phyloP scores from a whole-genome alignment of 371 early-diverging fungal species.

The Blakeslea trispora region DNA sequence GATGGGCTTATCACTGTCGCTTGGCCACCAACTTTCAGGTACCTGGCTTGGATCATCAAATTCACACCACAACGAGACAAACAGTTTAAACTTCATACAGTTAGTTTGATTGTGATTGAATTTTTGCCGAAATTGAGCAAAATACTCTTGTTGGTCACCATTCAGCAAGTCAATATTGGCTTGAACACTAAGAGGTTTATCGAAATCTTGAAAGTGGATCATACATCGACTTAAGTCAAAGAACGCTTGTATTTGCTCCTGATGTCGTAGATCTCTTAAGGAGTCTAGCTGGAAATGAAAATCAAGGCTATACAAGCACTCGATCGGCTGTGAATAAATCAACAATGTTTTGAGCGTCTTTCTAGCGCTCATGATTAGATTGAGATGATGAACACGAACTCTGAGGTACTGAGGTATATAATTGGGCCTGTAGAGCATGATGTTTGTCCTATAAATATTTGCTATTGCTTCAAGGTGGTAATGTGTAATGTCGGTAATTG shows the following conservation, averaged over 20 bases:
- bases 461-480: neutral
- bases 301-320: conserved; percentile 3
- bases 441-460: neutral
- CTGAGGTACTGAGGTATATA: conserved; percentile 8
- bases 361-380: neutral
- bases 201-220: neutral
- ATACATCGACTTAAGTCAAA: conserved; percentile 5
- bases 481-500: neutral
- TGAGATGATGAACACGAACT: conserved; percentile 1
- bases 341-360: neutral
- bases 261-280: conserved; percentile 1
- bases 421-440: conserved; percentile 5
- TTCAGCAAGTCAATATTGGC: neutral
- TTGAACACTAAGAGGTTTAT: neutral
- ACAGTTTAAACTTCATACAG: neutral
- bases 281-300: conserved; percentile 3
- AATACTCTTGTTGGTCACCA: neutral
- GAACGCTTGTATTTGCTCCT: neutral
- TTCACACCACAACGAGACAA: conserved; percentile 8
- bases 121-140: neutral
- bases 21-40: conserved; percentile 7
- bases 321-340: conserved; percentile 5
- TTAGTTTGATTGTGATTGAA: neutral
- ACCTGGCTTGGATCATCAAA: neutral
- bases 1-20: neutral